Evolutionary conservation across 169 alveolate genomes (phyloP), one percentile per base, ranked within the genome.

Genomic region (Babesia bigemina): DNA sequence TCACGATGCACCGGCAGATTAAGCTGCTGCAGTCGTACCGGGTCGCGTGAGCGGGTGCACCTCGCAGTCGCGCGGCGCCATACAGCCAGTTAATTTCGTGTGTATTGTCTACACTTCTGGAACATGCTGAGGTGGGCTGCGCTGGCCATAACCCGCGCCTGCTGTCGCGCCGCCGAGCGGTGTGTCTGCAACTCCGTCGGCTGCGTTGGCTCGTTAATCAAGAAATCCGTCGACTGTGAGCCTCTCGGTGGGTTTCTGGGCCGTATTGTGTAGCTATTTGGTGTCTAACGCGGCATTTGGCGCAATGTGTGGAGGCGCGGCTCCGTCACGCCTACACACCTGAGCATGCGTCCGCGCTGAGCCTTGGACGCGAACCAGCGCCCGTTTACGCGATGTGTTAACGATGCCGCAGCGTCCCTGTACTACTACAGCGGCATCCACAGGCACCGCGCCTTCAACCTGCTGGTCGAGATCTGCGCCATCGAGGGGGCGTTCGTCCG

Each of bases 121-220:
- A 63, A 3, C 48, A 67, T 67, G 76, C 49, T 53, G 3, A 33
- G 76, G 16, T 19, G 70, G 61, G 55, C 60, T 45, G 87, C 77
- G n/a, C 39, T 33, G 67, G 49, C 72, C 33, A 9, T 72, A 22
- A 47, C 84, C 53, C 36, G 62, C 29, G 70, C 74, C 39, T 79
- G 87, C 39, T 79, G 83, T 70, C 73, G 83, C 62, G 61, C 76
- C 61, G 84, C 70, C 49, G 87, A 79, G 69, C 63, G 70, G 49
- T 79, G 87, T 67, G 70, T 79, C 29, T 52, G 45, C 70, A 63
- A 79, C 61, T 57, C 9, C 45, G 57, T 52, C 56, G 42, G 63
- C 26, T 14, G 69, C 12, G 50, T 70, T n/a, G 33, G 44, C 56
- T 17, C 73, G 24, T n/a, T 74, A 0, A 39, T 79, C 7, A 84